These are phyloP conservation scores for Sclerotinia nivalis DNA, from an alignment of 2,329 filamentous ascomycete genomes.

Conservation along the genomic window DNA sequence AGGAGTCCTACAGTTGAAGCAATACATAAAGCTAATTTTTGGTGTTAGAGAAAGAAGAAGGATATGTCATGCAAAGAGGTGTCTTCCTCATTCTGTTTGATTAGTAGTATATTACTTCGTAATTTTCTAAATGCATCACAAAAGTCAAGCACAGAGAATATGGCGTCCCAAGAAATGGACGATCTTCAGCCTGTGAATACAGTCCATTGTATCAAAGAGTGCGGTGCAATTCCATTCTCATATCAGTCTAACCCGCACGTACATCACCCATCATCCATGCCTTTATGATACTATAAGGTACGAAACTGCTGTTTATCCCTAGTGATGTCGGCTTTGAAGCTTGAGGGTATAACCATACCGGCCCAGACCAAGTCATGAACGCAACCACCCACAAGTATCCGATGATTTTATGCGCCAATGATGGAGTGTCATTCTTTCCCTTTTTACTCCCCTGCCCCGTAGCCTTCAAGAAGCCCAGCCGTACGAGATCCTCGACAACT, in stretches of 20 bases:
- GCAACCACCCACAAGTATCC: neutral
- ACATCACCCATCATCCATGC: neutral
- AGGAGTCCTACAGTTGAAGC: too few species aligned
- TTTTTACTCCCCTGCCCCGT: neutral
- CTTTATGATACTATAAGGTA: constrained; percentile 4
- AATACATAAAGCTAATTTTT: too few species aligned
- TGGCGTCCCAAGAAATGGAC: too few species aligned
- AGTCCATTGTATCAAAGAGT: neutral
- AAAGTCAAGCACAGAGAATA: too few species aligned
- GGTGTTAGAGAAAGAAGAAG: too few species aligned
- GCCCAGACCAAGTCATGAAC: constrained; percentile 5
- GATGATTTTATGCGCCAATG: neutral
- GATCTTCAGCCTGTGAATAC: neutral
- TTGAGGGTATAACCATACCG: neutral
- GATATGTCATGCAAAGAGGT: too few species aligned
- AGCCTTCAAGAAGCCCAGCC: neutral
- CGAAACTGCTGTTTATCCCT: constrained; percentile 1
- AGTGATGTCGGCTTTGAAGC: neutral
- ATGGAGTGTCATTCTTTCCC: neutral
- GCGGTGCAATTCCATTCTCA: neutral
- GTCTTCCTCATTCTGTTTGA: too few species aligned
- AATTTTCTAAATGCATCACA: too few species aligned
- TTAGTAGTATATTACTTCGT: too few species aligned
- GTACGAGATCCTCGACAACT: neutral
- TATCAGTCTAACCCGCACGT: neutral